Base-by-base conservation (phyloP, 805 yeast species). In the Saccharomycopsis guyanensis region DNA sequence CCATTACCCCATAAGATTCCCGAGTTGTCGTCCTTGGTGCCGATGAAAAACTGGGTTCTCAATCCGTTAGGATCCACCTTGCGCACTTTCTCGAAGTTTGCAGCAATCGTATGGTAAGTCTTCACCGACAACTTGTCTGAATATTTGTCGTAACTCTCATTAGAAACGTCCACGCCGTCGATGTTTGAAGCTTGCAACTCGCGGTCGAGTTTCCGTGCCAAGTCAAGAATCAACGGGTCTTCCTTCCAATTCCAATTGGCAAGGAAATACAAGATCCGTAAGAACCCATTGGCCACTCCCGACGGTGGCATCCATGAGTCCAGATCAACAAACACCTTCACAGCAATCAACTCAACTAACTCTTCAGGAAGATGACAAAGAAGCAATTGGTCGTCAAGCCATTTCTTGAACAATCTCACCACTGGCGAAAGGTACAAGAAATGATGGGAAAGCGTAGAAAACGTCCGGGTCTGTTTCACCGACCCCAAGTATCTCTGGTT, bases 191-290 rank as follows among this genome's bases (percentile, higher is more conserved):
- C 59, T 2, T 55, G 47, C 31, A 64, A 69, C 5, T 68, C 65
- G 45, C 64, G 61, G 16, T 62, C 64, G 7, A 60, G 58, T 50
- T 75, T 75, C 47, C 71, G 79, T 12, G 82, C 78, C 54, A 86
- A 65, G 57, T 93, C 97, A 50, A 93, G 65, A 45, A 89, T 75
- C 51, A 93, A 65, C 1, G 96, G 83, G 40, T 82, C 87, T 52
- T 85, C 94, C 56, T 77, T 82, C 98, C 98, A 93, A 62, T 93
- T 88, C 98, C 98, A 93, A 37, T 65, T 65, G 22, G 95, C 73
- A 38, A 93, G 61, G 56, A 82, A 85, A 40, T 75, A 68, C 33
- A 93, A 60, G 10, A 81, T 73, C 49, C 93, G 80, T 49, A 86
- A 66, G 59, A 93, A 87, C 4, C 96, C 98, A 46, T 82, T 73